phyloP scores from a whole-genome alignment of 1,284 basidiomycete species.

The Leccinum proximum region DNA sequence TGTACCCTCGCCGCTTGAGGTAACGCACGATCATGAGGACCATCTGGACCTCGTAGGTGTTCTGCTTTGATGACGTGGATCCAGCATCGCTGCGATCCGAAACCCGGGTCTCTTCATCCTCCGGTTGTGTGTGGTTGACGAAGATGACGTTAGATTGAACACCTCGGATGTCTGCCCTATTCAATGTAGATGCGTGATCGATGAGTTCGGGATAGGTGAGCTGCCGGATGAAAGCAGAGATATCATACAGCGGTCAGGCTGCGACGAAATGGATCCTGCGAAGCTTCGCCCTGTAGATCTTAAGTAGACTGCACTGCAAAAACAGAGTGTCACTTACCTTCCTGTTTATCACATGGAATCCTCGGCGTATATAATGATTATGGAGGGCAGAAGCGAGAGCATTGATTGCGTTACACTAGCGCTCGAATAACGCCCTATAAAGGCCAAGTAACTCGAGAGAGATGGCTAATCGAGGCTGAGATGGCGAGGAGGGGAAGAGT shows the following conservation, averaged over 20 bases:
- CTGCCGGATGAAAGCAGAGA: constrained; percentile 51
- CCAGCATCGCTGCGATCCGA: constrained; percentile 42
- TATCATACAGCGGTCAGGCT: constrained; percentile 19
- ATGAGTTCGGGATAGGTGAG: constrained; percentile 62
- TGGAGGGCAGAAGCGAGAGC: no score
- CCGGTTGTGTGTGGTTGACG: constrained; percentile 53
- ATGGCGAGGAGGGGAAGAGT: no score
- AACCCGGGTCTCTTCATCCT: constrained; percentile 43
- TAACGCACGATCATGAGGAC: constrained; percentile 62
- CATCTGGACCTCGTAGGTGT: constrained; percentile 56
- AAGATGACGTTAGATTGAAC: constrained; percentile 57
- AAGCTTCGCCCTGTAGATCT: no score
- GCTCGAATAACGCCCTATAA: no score
- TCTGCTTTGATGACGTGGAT: constrained; percentile 56
- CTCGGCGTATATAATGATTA: no score
- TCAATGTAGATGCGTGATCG: constrained; percentile 47
- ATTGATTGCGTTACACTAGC: no score
- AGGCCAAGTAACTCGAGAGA: no score
- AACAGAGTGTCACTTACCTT: no score
- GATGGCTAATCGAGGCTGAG: no score
- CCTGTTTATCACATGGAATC: no score
- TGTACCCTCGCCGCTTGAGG: constrained; percentile 64
- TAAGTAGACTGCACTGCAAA: no score
- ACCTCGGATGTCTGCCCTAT: constrained; percentile 50
- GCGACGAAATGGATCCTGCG: no score